A percentile compares a stretch with the other conserved stretches of the same genome.
These are phyloP conservation scores for Aspergillus ochraceoroseus DNA, from an alignment of 2,329 filamentous ascomycete genomes.

Conservation along the genomic window DNA sequence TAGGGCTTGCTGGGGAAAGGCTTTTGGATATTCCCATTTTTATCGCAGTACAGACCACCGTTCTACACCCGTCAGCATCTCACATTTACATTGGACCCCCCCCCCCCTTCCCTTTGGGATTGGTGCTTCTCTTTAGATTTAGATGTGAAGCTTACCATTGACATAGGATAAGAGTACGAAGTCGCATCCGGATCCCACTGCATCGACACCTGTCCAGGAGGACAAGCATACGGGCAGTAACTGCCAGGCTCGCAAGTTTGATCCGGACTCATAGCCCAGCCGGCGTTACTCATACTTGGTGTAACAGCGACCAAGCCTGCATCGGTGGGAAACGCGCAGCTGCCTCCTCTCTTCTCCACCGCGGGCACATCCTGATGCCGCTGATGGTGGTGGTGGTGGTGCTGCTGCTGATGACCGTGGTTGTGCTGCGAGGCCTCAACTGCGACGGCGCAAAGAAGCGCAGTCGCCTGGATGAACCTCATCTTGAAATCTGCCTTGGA, in stretches of 20 bases:
- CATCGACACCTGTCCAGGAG: constrained; percentile 67
- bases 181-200: constrained; percentile 71
- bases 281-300: constrained; percentile 59
- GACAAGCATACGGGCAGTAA: constrained; percentile 75
- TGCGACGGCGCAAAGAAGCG: constrained; percentile 36
- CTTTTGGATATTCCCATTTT: constrained; percentile 61
- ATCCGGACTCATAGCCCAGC: constrained; percentile 76
- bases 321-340: constrained; percentile 63
- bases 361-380: constrained; percentile 26
- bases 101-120: no score
- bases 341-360: constrained; percentile 51
- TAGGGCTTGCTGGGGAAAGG: constrained; percentile 64
- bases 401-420: constrained; percentile 13
- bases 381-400: constrained; percentile 23
- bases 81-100: no score
- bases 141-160: constrained; percentile 70
- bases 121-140: no score
- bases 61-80: no score
- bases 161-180: constrained; percentile 62
- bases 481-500: constrained; percentile 21
- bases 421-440: constrained; percentile 35
- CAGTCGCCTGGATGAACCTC: constrained; percentile 34
- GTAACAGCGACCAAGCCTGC: constrained; percentile 64
- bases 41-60: constrained; percentile 68
- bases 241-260: constrained; percentile 61